Percentiles rank a stretch among this genome's conserved stretches.
Conservation (phyloP, 106 monocot genomes). For the Ottelia alismoides region DNA sequence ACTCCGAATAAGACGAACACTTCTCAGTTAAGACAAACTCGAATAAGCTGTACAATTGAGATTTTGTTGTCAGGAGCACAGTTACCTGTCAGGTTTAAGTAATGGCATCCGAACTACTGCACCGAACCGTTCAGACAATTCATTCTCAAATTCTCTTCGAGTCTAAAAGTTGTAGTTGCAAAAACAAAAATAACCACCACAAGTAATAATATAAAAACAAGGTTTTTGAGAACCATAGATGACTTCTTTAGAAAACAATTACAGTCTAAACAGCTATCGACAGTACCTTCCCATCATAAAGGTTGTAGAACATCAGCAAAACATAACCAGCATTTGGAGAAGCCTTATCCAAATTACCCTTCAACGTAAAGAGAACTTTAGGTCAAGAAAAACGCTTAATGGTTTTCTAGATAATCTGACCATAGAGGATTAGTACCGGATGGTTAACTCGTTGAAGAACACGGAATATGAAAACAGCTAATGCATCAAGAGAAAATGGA, state of each 20-base stretch:
- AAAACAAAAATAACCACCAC: background rate
- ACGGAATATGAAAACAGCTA: conserved; percentile 92
- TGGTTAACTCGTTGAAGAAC: conserved; percentile 93
- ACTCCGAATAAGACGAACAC: too few relatives aligned
- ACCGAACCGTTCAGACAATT: conserved; percentile 77
- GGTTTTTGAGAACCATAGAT: background rate
- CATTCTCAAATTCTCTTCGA: conserved; percentile 82
- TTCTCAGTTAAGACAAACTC: too few relatives aligned
- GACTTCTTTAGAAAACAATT: too few relatives aligned
- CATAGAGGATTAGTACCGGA: conserved; percentile 39
- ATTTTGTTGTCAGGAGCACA: too few relatives aligned
- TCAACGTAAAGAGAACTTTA: background rate
- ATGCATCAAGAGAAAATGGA: conserved; percentile 95
- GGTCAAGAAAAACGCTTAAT: background rate
- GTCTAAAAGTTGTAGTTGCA: conserved; percentile 27
- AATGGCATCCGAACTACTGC: conserved; percentile 88
- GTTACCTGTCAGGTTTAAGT: conserved; percentile 80
- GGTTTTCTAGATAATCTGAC: background rate
- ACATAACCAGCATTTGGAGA: conserved; percentile 96
- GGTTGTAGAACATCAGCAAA: conserved; percentile 91
- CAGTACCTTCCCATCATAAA: conserved; percentile 95
- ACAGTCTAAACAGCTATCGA: conserved; percentile 4
- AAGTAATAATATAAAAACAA: background rate
- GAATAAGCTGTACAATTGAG: too few relatives aligned
- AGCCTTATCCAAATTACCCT: conserved; percentile 90